Conservation (phyloP, 1,139 yeast species). For the Blastobotrys malaysiensis region DNA sequence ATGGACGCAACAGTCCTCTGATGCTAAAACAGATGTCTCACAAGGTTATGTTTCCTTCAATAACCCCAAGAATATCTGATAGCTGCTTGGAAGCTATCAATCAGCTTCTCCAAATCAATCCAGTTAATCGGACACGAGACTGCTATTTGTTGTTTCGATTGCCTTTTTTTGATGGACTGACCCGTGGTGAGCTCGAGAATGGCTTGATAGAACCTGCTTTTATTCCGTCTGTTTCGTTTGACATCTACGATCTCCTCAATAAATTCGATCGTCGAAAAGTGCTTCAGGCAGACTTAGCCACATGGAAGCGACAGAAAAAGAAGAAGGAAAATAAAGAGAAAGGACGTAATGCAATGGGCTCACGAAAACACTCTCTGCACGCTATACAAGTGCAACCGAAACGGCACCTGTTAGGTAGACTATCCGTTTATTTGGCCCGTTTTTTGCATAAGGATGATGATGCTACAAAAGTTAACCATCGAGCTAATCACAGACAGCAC, state of each 20-base stretch:
- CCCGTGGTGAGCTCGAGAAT: constrained; percentile 13
- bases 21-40: constrained; percentile 16
- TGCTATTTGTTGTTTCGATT: constrained; percentile 18
- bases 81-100: constrained; percentile 25
- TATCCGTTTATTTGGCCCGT: neutral
- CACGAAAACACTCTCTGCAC: neutral
- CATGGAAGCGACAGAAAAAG: constrained; percentile 9
- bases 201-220: constrained; percentile 8
- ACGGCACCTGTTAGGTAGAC: neutral
- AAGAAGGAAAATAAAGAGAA: neutral
- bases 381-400: neutral
- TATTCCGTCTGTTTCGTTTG: constrained; percentile 6
- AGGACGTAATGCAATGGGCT: neutral
- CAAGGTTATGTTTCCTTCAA: constrained; percentile 18
- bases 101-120: constrained; percentile 20
- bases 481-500: neutral
- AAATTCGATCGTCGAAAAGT: constrained; percentile 6
- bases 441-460: neutral
- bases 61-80: constrained; percentile 22
- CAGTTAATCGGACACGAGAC: constrained; percentile 19
- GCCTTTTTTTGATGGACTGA: constrained; percentile 20
- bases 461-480: neutral
- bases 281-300: constrained; percentile 2
- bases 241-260: constrained; percentile 1
- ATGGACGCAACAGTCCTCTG: constrained; percentile 17